Conservation (phyloP, 768 basidiomycete species). For the Macrolepiota albuminosa region DNA sequence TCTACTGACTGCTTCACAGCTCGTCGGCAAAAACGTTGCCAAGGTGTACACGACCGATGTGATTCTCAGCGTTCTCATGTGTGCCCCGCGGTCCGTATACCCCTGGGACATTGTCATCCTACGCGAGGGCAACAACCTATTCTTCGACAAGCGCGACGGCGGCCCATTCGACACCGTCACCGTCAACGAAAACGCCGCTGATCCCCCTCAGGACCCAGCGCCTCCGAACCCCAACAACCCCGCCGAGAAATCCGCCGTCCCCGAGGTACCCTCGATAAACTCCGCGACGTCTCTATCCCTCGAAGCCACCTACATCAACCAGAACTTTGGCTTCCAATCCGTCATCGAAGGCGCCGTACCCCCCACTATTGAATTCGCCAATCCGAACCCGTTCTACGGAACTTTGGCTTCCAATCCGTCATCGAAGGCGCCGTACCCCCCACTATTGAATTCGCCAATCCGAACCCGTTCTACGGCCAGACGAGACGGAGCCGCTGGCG, state of each 20-base stretch:
- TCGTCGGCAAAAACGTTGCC: slow-evolving; percentile 76
- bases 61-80: slow-evolving; percentile 95
- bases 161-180: slow-evolving; percentile 97
- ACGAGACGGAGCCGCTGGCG: slow-evolving; percentile 92
- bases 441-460: slow-evolving; percentile 70
- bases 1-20: slow-evolving; percentile 35
- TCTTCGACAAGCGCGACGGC: slow-evolving; percentile 96
- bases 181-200: slow-evolving; percentile 97
- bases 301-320: slow-evolving; percentile 98
- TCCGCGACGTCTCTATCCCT: slow-evolving; percentile 89
- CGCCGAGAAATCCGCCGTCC: slow-evolving; percentile 51
- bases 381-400: slow-evolving; percentile 97
- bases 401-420: slow-evolving; percentile 96
- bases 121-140: slow-evolving; percentile 88
- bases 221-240: slow-evolving; percentile 78
- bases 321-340: slow-evolving; percentile 96
- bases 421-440: slow-evolving; percentile 60
- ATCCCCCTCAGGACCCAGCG: slow-evolving; percentile 82
- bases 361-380: slow-evolving; percentile 64
- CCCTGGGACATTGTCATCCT: slow-evolving; percentile 98
- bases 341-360: slow-evolving; percentile 69
- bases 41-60: slow-evolving; percentile 92
- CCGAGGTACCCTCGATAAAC: slow-evolving; percentile 84
- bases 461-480: slow-evolving; percentile 95
- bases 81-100: slow-evolving; percentile 90